phyloP scores from a whole-genome alignment of 2,329 filamentous ascomycete genomes.

The Aspergillus candidus region DNA sequence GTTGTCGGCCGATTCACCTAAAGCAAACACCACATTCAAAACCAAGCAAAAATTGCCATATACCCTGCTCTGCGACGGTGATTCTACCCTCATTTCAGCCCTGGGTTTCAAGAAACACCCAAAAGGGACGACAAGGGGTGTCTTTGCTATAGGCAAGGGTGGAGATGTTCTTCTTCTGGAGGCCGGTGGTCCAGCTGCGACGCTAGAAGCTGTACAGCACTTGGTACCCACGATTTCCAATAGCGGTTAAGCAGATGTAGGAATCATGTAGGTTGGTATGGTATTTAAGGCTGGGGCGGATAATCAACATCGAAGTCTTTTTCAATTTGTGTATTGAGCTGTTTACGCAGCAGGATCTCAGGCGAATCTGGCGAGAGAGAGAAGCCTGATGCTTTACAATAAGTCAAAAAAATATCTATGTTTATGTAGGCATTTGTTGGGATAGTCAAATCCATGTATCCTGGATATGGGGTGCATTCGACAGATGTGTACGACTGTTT shows the following conservation, averaged over 20 bases:
- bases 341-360: neutral
- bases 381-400: no score
- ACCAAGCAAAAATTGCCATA: conserved; percentile 87
- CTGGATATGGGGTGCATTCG: no score
- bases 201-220: conserved; percentile 68
- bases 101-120: conserved; percentile 85
- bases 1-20: conserved; percentile 78
- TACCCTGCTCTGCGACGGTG: conserved; percentile 76
- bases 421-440: no score
- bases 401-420: no score
- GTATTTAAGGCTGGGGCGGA: no score
- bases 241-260: neutral
- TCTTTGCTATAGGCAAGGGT: conserved; percentile 77
- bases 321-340: neutral
- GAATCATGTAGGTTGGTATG: no score
- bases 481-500: no score
- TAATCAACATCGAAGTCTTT: no score
- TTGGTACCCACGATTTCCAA: conserved; percentile 51
- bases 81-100: conserved; percentile 67
- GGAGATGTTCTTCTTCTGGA: conserved; percentile 74
- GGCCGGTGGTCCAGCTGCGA: conserved; percentile 69
- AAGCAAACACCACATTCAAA: conserved; percentile 89
- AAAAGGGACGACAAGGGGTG: conserved; percentile 74
- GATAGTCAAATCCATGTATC: no score
- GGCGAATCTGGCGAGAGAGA: no score